Evolutionary conservation across 345 rosid species (phyloP).

Genomic region (Lumnitzera littorea): DNA sequence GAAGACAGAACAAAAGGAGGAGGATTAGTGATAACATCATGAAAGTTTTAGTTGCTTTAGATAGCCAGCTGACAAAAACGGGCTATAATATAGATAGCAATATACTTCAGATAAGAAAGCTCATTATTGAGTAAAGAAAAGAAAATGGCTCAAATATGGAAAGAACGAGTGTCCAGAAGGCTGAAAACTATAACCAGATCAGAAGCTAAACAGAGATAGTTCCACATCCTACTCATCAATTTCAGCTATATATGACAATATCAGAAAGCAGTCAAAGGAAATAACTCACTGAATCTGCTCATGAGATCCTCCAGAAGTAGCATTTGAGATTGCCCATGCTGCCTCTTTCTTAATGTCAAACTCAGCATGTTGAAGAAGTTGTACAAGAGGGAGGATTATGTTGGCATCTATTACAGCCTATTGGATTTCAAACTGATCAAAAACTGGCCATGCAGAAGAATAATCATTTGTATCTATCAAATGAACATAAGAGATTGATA

Average conservation of each 20-base stretch:
- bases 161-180: too few relatives aligned
- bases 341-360: constrained; percentile 88
- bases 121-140: too few relatives aligned
- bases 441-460: background rate
- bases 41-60: too few relatives aligned
- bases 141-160: too few relatives aligned
- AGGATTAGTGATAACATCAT: too few relatives aligned
- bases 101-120: too few relatives aligned
- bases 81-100: too few relatives aligned
- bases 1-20: background rate
- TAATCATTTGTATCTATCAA: too few relatives aligned
- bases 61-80: too few relatives aligned
- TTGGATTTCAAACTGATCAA: constrained; percentile 2
- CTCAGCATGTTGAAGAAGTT: constrained; percentile 71
- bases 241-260: background rate
- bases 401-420: constrained; percentile 73
- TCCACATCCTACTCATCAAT: background rate
- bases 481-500: too few relatives aligned
- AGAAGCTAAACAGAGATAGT: too few relatives aligned
- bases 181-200: background rate
- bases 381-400: constrained; percentile 63
- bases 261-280: background rate
- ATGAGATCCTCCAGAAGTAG: constrained; percentile 84
- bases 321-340: constrained; percentile 86
- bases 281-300: constrained; percentile 66